phyloP scores from a whole-genome alignment of 768 basidiomycete genomes.

The Boletales sp. region DNA sequence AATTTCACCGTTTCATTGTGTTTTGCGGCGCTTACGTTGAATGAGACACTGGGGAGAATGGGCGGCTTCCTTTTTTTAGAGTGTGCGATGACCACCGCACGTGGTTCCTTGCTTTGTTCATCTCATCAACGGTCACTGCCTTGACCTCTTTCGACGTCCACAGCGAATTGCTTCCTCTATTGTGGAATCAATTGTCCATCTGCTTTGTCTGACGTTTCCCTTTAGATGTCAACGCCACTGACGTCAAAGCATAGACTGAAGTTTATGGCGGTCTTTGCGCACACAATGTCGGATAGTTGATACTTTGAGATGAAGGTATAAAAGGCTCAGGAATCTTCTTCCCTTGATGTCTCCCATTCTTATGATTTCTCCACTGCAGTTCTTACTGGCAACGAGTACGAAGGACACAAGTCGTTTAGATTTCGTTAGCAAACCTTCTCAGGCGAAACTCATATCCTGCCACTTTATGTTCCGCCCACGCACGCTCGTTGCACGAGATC shows the following conservation, averaged over 20 bases:
- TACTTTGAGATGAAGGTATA: conserved; percentile 11
- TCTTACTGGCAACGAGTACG: neutral
- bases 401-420: neutral
- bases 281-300: conserved; percentile 7
- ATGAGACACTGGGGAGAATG: conserved; percentile 9
- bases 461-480: conserved; percentile 5
- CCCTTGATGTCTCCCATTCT: neutral
- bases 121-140: conserved; percentile 9
- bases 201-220: conserved; percentile 19
- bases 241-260: conserved; percentile 15
- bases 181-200: conserved; percentile 8
- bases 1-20: conserved; percentile 19
- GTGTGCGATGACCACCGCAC: neutral
- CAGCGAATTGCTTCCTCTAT: conserved; percentile 11
- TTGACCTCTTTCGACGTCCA: conserved; percentile 2
- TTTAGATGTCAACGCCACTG: conserved; percentile 12
- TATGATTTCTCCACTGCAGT: conserved; percentile 7
- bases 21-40: conserved; percentile 14
- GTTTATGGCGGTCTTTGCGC: conserved; percentile 1
- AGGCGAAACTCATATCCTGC: conserved; percentile 4
- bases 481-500: conserved; percentile 2
- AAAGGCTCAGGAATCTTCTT: conserved; percentile 10
- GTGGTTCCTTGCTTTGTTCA: conserved; percentile 21
- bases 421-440: neutral
- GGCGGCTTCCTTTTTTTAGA: conserved; percentile 15